phyloP scores from a whole-genome alignment of 208 protist genomes.

The Wallacemonas collosoma region DNA sequence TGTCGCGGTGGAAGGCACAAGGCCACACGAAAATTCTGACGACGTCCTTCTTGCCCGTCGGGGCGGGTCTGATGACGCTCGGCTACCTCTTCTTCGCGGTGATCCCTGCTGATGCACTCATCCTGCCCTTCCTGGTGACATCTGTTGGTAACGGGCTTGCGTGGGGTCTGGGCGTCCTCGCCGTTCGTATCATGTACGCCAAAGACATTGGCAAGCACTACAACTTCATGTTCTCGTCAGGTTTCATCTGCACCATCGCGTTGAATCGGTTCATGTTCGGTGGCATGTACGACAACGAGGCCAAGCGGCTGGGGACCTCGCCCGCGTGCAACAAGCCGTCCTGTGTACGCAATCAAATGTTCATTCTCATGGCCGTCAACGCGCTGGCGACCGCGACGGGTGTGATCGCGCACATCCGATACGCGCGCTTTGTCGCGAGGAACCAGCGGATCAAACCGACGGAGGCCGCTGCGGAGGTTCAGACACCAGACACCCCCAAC shows the following conservation, averaged over 20 bases:
- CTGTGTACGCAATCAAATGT: conserved; percentile 69
- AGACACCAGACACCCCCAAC: no score
- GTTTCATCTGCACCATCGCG: conserved; percentile 65
- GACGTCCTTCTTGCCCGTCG: conserved; percentile 54
- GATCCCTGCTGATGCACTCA: conserved; percentile 44
- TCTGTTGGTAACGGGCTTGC: conserved; percentile 64
- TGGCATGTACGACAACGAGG: conserved; percentile 69
- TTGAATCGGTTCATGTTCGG: conserved; percentile 86
- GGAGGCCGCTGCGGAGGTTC: no score
- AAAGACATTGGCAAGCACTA: conserved; percentile 83
- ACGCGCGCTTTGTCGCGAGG: conserved; percentile 44
- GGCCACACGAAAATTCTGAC: conserved; percentile 41
- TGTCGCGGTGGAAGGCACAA: conserved; percentile 29
- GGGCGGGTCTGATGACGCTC: conserved; percentile 33
- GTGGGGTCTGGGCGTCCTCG: conserved; percentile 58
- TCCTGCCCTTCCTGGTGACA: conserved; percentile 64
- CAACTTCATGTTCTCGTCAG: conserved; percentile 77
- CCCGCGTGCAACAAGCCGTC: conserved; percentile 48
- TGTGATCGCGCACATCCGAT: conserved; percentile 54
- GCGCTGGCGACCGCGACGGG: conserved; percentile 34
- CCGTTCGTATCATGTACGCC: conserved; percentile 69
- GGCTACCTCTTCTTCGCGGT: conserved; percentile 65
- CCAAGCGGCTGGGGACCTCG: conserved; percentile 20
- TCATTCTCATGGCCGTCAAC: conserved; percentile 77
- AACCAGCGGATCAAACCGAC: no score